phyloP scores from a whole-genome alignment of 371 early-diverging fungal genomes.

The Funneliformis caledonium region DNA sequence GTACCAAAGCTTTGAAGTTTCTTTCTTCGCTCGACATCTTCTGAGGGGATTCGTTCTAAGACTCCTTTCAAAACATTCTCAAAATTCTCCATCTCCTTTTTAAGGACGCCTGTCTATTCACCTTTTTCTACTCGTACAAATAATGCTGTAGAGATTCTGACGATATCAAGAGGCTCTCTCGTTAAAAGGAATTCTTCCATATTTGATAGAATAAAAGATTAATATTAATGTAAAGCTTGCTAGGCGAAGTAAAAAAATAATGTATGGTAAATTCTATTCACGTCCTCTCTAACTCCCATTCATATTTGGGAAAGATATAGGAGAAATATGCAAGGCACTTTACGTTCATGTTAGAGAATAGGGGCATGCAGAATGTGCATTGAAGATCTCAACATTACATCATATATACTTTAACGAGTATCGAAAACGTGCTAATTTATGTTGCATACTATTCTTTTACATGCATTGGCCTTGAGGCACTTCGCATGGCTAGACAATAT shows the following conservation, averaged over 20 bases:
- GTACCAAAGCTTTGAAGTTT: too few species aligned
- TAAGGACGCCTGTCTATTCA: slow-evolving; percentile 12
- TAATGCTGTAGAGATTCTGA: slow-evolving; percentile 29
- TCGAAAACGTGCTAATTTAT: not conserved
- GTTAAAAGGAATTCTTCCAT: slow-evolving; percentile 36
- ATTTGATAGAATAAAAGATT: slow-evolving; percentile 1
- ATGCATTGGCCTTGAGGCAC: too few species aligned
- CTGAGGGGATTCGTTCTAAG: too few species aligned
- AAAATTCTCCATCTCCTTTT: not conserved
- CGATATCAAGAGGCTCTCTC: not conserved
- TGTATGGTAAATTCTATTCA: not conserved
- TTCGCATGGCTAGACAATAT: not conserved
- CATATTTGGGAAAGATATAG: too few species aligned
- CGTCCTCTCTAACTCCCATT: too few species aligned
- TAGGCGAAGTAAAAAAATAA: slow-evolving; percentile 2
- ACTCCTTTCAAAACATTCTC: too few species aligned
- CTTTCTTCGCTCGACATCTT: too few species aligned
- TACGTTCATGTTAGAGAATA: too few species aligned
- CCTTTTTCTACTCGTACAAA: slow-evolving; percentile 12
- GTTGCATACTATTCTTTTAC: not conserved
- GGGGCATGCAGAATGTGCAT: too few species aligned
- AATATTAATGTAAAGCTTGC: not conserved
- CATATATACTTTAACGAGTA: too few species aligned
- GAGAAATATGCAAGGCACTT: too few species aligned
- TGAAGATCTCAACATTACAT: too few species aligned